Evolutionary conservation across 768 basidiomycete species (phyloP).

Genomic region (Calocybe cyanea): DNA sequence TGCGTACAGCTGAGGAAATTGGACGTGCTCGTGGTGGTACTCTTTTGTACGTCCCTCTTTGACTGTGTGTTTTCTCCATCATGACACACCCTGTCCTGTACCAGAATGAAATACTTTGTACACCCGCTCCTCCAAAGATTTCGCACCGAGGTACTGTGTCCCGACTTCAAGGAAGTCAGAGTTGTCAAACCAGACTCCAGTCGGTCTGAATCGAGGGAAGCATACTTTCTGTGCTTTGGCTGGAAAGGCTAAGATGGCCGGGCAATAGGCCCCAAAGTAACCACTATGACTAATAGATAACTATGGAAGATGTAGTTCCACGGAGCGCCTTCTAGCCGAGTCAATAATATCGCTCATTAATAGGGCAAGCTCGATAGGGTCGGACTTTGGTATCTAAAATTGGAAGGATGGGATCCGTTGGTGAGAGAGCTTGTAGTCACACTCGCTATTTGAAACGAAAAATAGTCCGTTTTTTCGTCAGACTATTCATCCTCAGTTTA

Average conservation of each 20-base stretch:
- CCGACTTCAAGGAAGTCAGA: slow-evolving; percentile 62
- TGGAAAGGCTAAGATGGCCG: slow-evolving; percentile 36
- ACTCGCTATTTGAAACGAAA: too few species aligned
- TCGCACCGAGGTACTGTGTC: slow-evolving; percentile 49
- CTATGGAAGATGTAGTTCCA: too few species aligned
- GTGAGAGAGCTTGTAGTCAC: too few species aligned
- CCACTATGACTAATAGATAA: too few species aligned
- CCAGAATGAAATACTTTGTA: slow-evolving; percentile 80
- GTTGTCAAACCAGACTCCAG: slow-evolving; percentile 83
- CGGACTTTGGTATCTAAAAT: too few species aligned
- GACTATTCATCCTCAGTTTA: too few species aligned
- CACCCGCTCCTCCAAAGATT: slow-evolving; percentile 74
- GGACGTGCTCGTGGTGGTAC: slow-evolving; percentile 44
- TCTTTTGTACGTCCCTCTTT: slow-evolving; percentile 47
- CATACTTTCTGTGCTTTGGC: slow-evolving; percentile 83
- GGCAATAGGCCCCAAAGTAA: too few species aligned
- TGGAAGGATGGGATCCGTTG: too few species aligned
- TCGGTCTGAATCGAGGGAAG: slow-evolving; percentile 73
- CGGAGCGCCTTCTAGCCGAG: too few species aligned
- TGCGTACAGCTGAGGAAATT: slow-evolving; percentile 43
- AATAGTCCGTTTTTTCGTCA: too few species aligned
- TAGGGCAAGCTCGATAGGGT: too few species aligned
- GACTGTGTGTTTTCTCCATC: slow-evolving; percentile 4
- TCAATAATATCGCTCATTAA: too few species aligned
- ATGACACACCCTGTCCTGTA: neutral